Evolutionary conservation across 163 green algal species (phyloP).

Genomic region (Scenedesmus sp.): DNA sequence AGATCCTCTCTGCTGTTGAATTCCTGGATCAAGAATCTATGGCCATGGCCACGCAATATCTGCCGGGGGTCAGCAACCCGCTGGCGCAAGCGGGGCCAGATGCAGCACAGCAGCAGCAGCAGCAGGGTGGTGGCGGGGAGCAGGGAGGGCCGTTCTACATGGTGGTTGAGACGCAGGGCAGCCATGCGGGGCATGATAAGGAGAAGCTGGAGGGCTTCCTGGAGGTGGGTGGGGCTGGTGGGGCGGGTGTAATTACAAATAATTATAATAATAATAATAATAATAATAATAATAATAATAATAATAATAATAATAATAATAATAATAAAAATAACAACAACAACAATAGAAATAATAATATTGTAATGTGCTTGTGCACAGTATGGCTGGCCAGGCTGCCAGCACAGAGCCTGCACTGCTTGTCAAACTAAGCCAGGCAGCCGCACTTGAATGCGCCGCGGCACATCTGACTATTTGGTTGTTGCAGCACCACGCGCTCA

Average conservation of each 20-base stretch:
- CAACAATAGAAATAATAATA: too few relatives aligned
- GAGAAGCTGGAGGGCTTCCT: constrained; percentile 91
- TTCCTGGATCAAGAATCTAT: constrained; percentile 91
- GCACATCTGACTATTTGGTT: too few relatives aligned
- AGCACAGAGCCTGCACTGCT: background rate
- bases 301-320: too few relatives aligned
- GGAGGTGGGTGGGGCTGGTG: constrained; percentile 60
- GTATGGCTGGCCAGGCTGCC: too few relatives aligned
- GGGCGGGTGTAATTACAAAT: too few relatives aligned
- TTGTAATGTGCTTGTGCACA: too few relatives aligned
- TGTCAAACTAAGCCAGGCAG: background rate
- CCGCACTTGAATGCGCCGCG: too few relatives aligned
- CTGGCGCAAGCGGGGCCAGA: constrained; percentile 49
- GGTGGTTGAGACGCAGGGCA: constrained; percentile 94
- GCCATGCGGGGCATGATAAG: constrained; percentile 82
- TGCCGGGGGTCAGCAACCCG: constrained; percentile 75
- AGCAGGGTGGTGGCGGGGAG: background rate
- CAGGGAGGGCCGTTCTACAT: constrained; percentile 87
- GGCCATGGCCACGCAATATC: constrained; percentile 70
- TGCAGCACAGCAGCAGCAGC: constrained; percentile 43
- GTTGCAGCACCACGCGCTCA: too few relatives aligned
- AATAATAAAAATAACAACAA: too few relatives aligned
- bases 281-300: too few relatives aligned
- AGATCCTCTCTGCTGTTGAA: constrained; percentile 93
- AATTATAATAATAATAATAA: too few relatives aligned